Base-by-base conservation (phyloP, 2,329 filamentous ascomycete genomes). In the Pestalotiopsis sp. region DNA sequence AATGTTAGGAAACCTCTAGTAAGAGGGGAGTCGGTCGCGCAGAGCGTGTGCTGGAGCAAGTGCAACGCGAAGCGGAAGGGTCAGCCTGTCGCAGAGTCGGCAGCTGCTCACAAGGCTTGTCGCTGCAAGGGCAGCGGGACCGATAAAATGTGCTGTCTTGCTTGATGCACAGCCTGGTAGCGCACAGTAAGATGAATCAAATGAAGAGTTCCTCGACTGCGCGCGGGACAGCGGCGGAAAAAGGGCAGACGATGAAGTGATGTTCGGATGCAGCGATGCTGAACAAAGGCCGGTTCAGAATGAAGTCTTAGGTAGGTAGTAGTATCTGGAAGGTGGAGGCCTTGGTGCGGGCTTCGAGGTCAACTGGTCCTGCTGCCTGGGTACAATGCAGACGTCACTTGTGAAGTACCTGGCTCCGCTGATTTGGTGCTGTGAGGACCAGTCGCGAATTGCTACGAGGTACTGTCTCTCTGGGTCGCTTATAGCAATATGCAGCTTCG, bases 201-300 rank as follows among this genome's bases (percentile, higher is more conserved):
- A 44, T 7, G 20, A 52, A 39, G 11, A 14, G 56, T 59, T 26
- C 30, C 56, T 26, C 17, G 20, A 26, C 38, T 14, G 40, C 39
- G n/a, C 38, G 22, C 22, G 35, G 14, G 17, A 4, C 13, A 11
- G 38, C 26, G 61, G n/a, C 22, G 9, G n/a, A 39, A 17, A 39
- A 20, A 20, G 22, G 61, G 20, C 30, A 64, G 24, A 13, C 10
- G 38, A 20, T 14, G 48, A 39, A 38, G 11, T 64, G 61, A 64
- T 48, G 61, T 22, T 64, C 61, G 40, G 22, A 48, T 48, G 61
- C 61, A 38, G 39, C 38, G 38, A 44, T n/a, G 38, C 44, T 64
- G 61, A 35, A 64, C 61, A 64, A 64, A 64, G 61, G 39, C n/a
- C 11, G 56, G 6, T 26, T 14, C 24, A 9, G 40, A 17, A 35